Evolutionary conservation across 768 basidiomycete species (phyloP).

Genomic region (Boletus vermiculosoides): DNA sequence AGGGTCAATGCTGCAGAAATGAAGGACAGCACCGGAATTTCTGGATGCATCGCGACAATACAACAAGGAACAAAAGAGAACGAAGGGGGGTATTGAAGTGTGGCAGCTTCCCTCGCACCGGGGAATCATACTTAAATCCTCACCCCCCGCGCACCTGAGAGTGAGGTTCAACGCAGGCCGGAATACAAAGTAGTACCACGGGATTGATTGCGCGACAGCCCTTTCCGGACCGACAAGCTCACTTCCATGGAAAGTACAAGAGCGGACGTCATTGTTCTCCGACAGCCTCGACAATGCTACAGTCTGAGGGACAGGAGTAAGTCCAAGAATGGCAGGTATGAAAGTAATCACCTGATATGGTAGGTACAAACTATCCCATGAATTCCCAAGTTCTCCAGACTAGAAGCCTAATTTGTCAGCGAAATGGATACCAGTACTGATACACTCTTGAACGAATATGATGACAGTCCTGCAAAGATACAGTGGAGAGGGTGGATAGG

Average conservation of each 20-base stretch:
- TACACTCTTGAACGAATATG: conserved; percentile 17
- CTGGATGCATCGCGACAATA: conserved; percentile 26
- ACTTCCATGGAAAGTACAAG: conserved; percentile 29
- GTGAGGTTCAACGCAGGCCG: neutral
- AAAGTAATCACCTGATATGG: conserved; percentile 33
- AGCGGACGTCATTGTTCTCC: conserved; percentile 5
- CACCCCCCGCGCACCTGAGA: no score
- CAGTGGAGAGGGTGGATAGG: neutral
- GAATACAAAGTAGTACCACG: conserved; percentile 21
- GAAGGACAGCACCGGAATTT: conserved; percentile 43
- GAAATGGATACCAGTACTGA: conserved; percentile 10
- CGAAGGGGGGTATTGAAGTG: conserved; percentile 17
- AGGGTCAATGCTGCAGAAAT: conserved; percentile 42
- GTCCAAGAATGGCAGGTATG: conserved; percentile 23
- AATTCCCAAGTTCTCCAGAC: neutral
- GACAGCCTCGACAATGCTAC: neutral
- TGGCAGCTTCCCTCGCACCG: neutral
- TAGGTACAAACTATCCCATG: conserved; percentile 15
- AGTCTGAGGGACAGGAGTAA: conserved; percentile 15
- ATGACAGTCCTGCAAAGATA: conserved; percentile 11
- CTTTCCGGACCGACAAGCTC: conserved; percentile 20
- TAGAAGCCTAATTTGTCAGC: neutral
- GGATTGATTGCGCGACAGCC: neutral
- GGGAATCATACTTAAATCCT: conserved; percentile 17
- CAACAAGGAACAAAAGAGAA: conserved; percentile 8